A percentile compares a stretch with the other conserved stretches of the same genome.
Conservation (phyloP, 169 alveolate genomes). For the Miamiensis avidus region DNA sequence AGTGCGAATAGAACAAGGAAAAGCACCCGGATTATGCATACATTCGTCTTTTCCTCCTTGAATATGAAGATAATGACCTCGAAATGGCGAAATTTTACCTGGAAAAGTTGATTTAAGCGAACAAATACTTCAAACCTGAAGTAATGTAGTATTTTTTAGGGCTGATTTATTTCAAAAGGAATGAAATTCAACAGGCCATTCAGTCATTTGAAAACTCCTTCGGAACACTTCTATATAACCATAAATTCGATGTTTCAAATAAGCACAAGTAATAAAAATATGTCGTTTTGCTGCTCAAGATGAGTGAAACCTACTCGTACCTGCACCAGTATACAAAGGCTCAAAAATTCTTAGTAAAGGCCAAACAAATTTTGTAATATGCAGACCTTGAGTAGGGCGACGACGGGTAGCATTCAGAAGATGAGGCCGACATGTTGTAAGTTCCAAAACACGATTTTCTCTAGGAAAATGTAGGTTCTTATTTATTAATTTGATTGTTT, state of each 20-base stretch:
- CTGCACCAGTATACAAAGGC: not conserved
- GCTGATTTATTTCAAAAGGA: not conserved
- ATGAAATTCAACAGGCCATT: not conserved
- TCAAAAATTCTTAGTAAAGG: not conserved
- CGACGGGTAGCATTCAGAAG: not conserved
- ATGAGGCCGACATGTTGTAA: not conserved
- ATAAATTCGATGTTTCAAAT: not conserved
- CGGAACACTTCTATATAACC: not conserved
- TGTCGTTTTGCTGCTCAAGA: not conserved
- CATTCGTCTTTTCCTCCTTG: not conserved
- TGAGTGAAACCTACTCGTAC: not conserved
- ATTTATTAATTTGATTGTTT: no score
- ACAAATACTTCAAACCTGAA: not conserved
- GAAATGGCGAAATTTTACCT: not conserved
- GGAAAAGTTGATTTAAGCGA: not conserved
- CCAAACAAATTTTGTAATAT: not conserved
- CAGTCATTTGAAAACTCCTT: not conserved
- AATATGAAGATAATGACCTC: not conserved
- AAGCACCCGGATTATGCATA: not conserved
- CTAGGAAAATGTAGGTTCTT: not conserved
- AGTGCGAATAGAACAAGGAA: not conserved
- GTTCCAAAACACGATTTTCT: not conserved
- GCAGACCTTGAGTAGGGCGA: not conserved
- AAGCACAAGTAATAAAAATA: not conserved
- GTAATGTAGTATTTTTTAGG: not conserved